Base-by-base conservation (phyloP, 768 basidiomycete genomes). In the Mycena vitilis region DNA sequence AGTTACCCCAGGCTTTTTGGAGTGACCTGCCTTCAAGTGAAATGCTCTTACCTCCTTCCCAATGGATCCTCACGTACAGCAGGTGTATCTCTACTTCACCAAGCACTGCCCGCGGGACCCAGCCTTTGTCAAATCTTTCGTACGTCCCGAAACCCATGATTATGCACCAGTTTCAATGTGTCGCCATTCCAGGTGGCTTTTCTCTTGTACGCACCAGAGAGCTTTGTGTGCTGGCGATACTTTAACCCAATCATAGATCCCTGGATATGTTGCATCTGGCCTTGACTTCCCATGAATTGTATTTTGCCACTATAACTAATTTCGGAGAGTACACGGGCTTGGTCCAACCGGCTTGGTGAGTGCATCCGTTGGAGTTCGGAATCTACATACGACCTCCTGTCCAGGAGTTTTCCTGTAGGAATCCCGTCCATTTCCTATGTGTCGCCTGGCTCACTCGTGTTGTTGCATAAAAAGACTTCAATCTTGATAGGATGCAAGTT, bases 11-110 rank as follows among this genome's bases (percentile, higher is more conserved):
- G 62, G 34, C 6, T 63, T 20, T 63, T 55, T 37, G 62, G 62
- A 15, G 22, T 56, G 12, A 63, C 62, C 56, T 63, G 62, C 53
- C 62, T 63, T 56, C 62, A 63, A 37, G 62, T 63, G 22, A 47
- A 49, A n/a, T 16, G 48, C 22, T 49, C 48, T n/a, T 49, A 49
- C 22, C 23, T 22, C 23, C 22, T 5, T 30, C 30, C 30, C 2
- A 30, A 30, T 30, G 16, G 23, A 49, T 49, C 48, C 48, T n/a
- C 7, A 49, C 30, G 30, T 30, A 30, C 30, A 2, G 30, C 30
- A 30, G 48, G 48, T 22, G 23, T 59, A 63, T 55, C 53, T 63
- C n/a, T 63, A 63, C n/a, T 63, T 63, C 62, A 63, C 62, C 36
- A 63, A 56, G 56, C 22, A 54, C 56, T 55, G 30, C n/a, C 2